These are phyloP conservation scores for Petunia axillaris DNA, from an alignment of 257 asterid genomes.

Conservation along the genomic window DNA sequence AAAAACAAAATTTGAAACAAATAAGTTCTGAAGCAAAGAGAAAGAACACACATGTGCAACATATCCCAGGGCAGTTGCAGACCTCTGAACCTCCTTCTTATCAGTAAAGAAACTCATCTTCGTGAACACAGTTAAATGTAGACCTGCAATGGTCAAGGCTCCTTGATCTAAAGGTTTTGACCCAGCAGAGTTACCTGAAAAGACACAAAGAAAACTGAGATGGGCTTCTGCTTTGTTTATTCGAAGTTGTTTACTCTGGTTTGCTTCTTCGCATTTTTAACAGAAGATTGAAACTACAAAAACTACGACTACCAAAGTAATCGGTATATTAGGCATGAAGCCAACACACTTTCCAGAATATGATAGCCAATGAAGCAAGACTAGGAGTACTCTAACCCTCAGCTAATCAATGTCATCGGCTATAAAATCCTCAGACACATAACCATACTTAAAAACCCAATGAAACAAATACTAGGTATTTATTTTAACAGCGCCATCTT, in stretches of 20 bases:
- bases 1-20: not conserved
- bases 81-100: constrained; percentile 93
- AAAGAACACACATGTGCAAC: constrained; percentile 83
- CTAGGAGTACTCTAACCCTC: not conserved
- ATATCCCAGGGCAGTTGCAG: constrained; percentile 96
- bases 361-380: not conserved
- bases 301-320: not conserved
- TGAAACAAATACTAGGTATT: not conserved
- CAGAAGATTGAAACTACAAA: not conserved
- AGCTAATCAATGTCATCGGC: not conserved
- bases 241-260: not conserved
- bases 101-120: constrained; percentile 97
- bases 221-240: not conserved
- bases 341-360: not conserved
- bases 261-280: not conserved
- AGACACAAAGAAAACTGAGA: not conserved
- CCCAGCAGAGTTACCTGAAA: constrained; percentile 68
- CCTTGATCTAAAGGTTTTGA: constrained; percentile 73
- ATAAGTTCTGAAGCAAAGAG: constrained; percentile 32
- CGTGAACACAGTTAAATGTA: constrained; percentile 83
- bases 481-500: not conserved
- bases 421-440: constrained; percentile 5
- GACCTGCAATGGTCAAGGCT: constrained; percentile 83
- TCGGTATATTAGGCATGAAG: constrained; percentile 3
- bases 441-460: constrained; percentile 6